Evolutionary conservation across 306 rosid genomes (phyloP).

Genomic region (Glycine tomentella): DNA sequence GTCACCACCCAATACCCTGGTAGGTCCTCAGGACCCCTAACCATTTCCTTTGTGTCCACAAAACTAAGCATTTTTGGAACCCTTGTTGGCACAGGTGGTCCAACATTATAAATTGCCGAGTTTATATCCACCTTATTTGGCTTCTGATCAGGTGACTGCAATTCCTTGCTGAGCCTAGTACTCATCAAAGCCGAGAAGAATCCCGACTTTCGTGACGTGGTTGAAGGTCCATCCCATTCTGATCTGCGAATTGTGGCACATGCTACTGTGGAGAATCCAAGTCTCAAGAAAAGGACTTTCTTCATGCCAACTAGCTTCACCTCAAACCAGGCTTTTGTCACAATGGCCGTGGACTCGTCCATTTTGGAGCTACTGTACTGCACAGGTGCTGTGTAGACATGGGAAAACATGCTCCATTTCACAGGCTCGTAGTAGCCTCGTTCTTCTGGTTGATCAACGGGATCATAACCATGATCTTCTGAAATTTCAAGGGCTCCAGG

Average conservation of each 20-base stretch:
- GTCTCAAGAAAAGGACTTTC: constrained; percentile 80
- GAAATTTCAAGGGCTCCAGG: constrained; percentile 69
- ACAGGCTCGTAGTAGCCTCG: constrained; percentile 74
- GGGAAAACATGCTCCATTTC: constrained; percentile 85
- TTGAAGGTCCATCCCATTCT: constrained; percentile 86
- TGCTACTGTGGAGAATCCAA: constrained; percentile 81
- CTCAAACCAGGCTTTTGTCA: constrained; percentile 89
- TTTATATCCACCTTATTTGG: constrained; percentile 70
- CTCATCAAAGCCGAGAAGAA: constrained; percentile 80
- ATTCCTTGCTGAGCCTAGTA: constrained; percentile 69
- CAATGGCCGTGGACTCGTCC: constrained; percentile 69
- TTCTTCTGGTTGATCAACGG: constrained; percentile 62
- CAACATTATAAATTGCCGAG: constrained; percentile 76
- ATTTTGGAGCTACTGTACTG: constrained; percentile 62
- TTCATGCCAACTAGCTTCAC: constrained; percentile 77
- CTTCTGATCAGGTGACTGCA: constrained; percentile 55
- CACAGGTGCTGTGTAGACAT: constrained; percentile 84
- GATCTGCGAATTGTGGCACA: constrained; percentile 75
- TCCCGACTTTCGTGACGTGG: constrained; percentile 75
- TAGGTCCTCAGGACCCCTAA: constrained; percentile 78
- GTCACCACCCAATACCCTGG: constrained; percentile 98
- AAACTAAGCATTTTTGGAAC: constrained; percentile 71
- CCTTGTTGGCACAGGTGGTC: constrained; percentile 79
- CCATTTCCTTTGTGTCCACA: constrained; percentile 77
- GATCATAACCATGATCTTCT: constrained; percentile 59